Evolutionary conservation across 805 yeast genomes (phyloP), one percentile per base, ranked within the genome.

Genomic region (Kazachstania kunashirensis): DNA sequence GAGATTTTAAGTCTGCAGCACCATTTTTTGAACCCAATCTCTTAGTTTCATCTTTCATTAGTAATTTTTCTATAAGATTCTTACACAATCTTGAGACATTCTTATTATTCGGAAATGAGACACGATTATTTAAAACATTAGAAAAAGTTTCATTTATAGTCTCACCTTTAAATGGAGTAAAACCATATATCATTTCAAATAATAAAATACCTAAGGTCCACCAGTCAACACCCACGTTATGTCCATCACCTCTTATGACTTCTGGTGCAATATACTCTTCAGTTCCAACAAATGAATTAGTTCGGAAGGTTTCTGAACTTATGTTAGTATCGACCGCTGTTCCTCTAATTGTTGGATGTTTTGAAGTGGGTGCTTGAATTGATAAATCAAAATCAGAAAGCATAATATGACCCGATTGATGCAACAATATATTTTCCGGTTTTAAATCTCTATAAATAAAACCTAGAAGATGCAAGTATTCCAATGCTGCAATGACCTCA

Each of bases 221-320:
- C 98, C 98, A 92, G 59, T 92, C 99, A 13, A 92, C 98, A 0
- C 97, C 96, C 6, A 89, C 80, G 1, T 97, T 89, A 52, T 92
- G 99, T 2, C 98, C 98, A 49, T 88, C 84, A 1, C 97, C 97
- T 57, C 92, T 68, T 37, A 92, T 92, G 4, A 92, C 98, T 53
- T 92, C 99, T 0, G 99, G 99, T 0, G 99, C 97, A 51, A 92
- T 86, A 58, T 92, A 92, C 56, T 92, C 99, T 55, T 92, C 99
- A 0, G 99, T 92, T 1, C 99, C 99, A 24, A 92, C 99, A 67
- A 92, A 92, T 1, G 97, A 88, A 59, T 92, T 94, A 1, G 99
- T 92, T 51, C 97, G 69, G 61, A 94, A 92, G 10, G 95, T 95
- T 54, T 89, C 95, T 30, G 86, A 85, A 50, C 96, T 89, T 2